Base-by-base conservation (phyloP, 2,329 filamentous ascomycete species). In the Chaetomiaceae sp. region DNA sequence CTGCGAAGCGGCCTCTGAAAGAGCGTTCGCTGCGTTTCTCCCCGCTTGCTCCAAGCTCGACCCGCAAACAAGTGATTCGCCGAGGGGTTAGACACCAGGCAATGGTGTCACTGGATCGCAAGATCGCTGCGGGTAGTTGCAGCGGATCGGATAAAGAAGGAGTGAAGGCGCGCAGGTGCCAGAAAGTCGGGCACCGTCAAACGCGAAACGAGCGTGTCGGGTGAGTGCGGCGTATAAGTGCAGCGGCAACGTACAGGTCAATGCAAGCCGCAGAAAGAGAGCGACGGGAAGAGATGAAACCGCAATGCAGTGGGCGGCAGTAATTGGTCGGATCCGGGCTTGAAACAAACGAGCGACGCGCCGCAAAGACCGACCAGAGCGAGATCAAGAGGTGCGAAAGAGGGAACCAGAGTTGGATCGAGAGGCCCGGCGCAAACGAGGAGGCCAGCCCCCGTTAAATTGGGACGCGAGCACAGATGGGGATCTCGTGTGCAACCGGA, bases 21-120 rank as follows among this genome's bases (percentile, higher is more conserved):
- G 27, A 45, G 33, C 14, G 37, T 48, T 15, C 38, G 29, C 45
- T 44, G 44, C n/a, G n/a, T 43, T 39, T 9, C 17, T 47, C 52
- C 23, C 47, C 38, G 48, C 48, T 51, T 48, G 49, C 40, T 42
- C 34, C 38, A 20, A 31, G 44, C 43, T 42, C 33, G 50, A 46
- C 54, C 54, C 45, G 37, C 49, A 49, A 50, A 19, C 17, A 25
- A 46, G 37, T 56, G 54, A 56, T 56, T 56, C 54, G 54, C 50
- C 47, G 49, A 42, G 19, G 45, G 20, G 19, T n/a, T 50, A n/a
- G 54, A 50, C 45, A 56, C 27, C n/a, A 33, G 45, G 45, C 54
- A 46, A 33, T 37, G 22, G 11, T 48, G 45, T 25, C 38, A 31
- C 4, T 31, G 27, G 9, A 3, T 3, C 9, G 27, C 17, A 19